These are phyloP conservation scores for Candida fluviatilis DNA, from an alignment of 805 yeast species.

Conservation along the genomic window DNA sequence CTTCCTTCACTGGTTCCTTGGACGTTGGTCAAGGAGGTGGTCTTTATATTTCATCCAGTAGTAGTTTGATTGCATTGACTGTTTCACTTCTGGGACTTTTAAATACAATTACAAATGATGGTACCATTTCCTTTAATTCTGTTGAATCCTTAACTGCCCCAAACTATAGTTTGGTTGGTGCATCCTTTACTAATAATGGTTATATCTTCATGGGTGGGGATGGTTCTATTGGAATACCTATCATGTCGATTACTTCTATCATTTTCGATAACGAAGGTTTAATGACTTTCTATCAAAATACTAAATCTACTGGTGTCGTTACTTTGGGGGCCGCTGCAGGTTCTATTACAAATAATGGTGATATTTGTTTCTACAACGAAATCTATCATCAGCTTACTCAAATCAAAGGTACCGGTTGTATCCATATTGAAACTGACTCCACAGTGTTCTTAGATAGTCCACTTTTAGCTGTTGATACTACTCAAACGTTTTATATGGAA, in stretches of 20 bases:
- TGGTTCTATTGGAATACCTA: conserved; percentile 10
- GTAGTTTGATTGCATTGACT: conserved; percentile 10
- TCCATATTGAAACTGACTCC: conserved; percentile 14
- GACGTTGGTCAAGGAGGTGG: conserved; percentile 11
- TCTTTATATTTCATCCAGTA: conserved; percentile 14
- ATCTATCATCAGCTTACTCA: conserved; percentile 17
- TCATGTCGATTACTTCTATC: conserved; percentile 9
- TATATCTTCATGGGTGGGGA: conserved; percentile 12
- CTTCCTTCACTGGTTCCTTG: conserved; percentile 11
- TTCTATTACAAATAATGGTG: conserved; percentile 14
- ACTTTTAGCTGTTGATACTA: conserved; percentile 9
- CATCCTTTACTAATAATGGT: conserved; percentile 14
- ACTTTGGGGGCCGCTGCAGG: conserved; percentile 11
- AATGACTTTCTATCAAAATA: conserved; percentile 9
- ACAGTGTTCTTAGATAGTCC: conserved; percentile 15
- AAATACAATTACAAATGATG: conserved; percentile 14
- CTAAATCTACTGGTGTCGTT: conserved; percentile 9
- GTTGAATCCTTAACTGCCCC: conserved; percentile 11
- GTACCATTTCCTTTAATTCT: conserved; percentile 17
- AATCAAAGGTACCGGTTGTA: conserved; percentile 22
- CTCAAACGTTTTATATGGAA: conserved; percentile 16
- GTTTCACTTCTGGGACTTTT: conserved; percentile 8
- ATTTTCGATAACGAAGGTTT: conserved; percentile 12
- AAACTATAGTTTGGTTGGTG: conserved; percentile 8
- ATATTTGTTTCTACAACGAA: conserved; percentile 20